A percentile compares a stretch with the other conserved stretches of the same genome.
Evolutionary conservation across 352 stramenopile species (phyloP).

Genomic region (Phytophthora ohioensis): DNA sequence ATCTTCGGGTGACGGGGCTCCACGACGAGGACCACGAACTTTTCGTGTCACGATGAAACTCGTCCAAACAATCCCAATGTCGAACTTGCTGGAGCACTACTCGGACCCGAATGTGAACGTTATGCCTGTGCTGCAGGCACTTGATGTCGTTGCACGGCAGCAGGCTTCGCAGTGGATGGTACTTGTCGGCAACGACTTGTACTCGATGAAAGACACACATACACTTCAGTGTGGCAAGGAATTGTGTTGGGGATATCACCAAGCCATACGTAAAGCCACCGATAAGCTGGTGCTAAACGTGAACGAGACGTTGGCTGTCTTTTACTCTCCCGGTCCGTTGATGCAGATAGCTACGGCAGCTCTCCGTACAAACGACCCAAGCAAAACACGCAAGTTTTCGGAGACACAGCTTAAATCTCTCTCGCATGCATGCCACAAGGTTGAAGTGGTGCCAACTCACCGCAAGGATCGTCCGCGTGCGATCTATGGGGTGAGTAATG

Average conservation of each 20-base stretch:
- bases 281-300: conserved; percentile 63
- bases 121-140: conserved; percentile 54
- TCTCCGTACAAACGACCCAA: conserved; percentile 28
- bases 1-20: conserved; percentile 38
- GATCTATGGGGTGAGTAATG: conserved; percentile 54
- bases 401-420: too few relatives aligned
- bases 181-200: conserved; percentile 64
- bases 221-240: conserved; percentile 60
- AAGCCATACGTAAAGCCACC: conserved; percentile 55
- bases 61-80: conserved; percentile 44
- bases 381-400: conserved; percentile 31
- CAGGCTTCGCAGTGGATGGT: conserved; percentile 53
- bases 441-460: conserved; percentile 53
- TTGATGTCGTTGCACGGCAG: conserved; percentile 60
- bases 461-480: conserved; percentile 52
- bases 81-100: conserved; percentile 46
- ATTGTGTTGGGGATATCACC: conserved; percentile 71
- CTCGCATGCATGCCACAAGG: conserved; percentile 39
- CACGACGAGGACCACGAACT: conserved; percentile 12
- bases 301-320: conserved; percentile 62
- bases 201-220: conserved; percentile 48
- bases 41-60: too few relatives aligned
- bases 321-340: conserved; percentile 52
- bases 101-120: conserved; percentile 51
- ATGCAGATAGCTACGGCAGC: conserved; percentile 47